A percentile compares a stretch with the other conserved stretches of the same genome.
Evolutionary conservation across 257 asterid genomes (phyloP).

Genomic region (Apocynum venetum): DNA sequence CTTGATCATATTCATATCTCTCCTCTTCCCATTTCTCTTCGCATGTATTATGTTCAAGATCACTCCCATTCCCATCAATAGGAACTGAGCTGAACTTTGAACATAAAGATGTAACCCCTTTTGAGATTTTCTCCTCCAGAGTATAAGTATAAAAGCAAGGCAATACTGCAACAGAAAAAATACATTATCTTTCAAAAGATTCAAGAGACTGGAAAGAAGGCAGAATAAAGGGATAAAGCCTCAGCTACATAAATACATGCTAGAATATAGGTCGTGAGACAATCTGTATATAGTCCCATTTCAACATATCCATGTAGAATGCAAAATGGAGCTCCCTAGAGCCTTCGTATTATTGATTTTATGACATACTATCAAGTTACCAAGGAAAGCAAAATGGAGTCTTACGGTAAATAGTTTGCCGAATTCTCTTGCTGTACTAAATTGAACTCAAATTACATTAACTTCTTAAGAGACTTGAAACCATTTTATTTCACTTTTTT

Average conservation of each 20-base stretch:
- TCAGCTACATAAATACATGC: background rate
- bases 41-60: slow-evolving; percentile 35
- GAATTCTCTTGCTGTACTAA: background rate
- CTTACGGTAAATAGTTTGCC: background rate
- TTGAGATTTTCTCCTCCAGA: slow-evolving; percentile 55
- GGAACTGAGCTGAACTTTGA: slow-evolving; percentile 29
- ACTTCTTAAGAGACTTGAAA: background rate
- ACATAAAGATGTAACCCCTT: slow-evolving; percentile 24
- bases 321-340: background rate
- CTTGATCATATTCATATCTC: slow-evolving; percentile 75
- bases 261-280: background rate
- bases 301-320: background rate
- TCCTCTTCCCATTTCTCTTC: slow-evolving; percentile 71
- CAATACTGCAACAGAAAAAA: slow-evolving; percentile 48
- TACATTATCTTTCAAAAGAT: background rate
- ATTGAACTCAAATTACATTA: background rate
- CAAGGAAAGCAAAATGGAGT: background rate
- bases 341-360: background rate
- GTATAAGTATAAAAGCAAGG: slow-evolving; percentile 77
- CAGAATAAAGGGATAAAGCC: background rate
- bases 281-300: background rate
- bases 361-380: background rate
- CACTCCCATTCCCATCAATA: slow-evolving; percentile 33
- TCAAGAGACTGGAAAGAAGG: background rate
- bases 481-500: background rate